Evolutionary conservation across 2,329 filamentous ascomycete genomes (phyloP).

Genomic region (Monilinia aucupariae): DNA sequence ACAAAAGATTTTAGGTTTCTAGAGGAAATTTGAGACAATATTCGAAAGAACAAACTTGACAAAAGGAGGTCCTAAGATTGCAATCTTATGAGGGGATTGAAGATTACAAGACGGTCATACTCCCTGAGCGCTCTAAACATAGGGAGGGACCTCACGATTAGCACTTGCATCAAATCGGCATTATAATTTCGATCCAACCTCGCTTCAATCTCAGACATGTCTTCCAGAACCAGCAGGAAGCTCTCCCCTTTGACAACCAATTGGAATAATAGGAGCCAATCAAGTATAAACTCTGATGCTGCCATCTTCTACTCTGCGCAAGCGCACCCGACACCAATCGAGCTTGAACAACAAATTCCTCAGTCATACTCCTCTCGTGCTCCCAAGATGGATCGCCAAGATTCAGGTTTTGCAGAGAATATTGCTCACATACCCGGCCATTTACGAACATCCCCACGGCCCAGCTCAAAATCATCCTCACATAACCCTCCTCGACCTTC

Average conservation of each 20-base stretch:
- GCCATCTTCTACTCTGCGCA: slow-evolving; percentile 33
- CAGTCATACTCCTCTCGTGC: slow-evolving; percentile 14
- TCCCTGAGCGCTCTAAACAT: background rate
- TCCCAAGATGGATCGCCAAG: slow-evolving; percentile 30
- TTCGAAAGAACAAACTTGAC: background rate
- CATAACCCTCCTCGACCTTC: slow-evolving; percentile 19
- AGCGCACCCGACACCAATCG: slow-evolving; percentile 19
- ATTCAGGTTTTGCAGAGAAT: slow-evolving; percentile 31
- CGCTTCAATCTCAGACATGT: slow-evolving; percentile 19
- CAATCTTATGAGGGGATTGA: slow-evolving; percentile 3
- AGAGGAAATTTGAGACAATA: background rate
- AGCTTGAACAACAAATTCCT: slow-evolving; percentile 23
- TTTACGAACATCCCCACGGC: slow-evolving; percentile 17
- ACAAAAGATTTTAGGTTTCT: background rate
- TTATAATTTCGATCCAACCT: slow-evolving; percentile 9
- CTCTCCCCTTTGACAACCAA: slow-evolving; percentile 24
- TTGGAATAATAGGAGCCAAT: slow-evolving; percentile 28
- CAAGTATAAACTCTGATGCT: slow-evolving; percentile 30
- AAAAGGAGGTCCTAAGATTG: background rate
- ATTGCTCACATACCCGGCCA: slow-evolving; percentile 18
- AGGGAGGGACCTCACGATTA: background rate
- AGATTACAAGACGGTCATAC: background rate
- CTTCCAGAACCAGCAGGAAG: slow-evolving; percentile 20
- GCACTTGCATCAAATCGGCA: slow-evolving; percentile 3
- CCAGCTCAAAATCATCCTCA: slow-evolving; percentile 19